Evolutionary conservation across 352 stramenopile species (phyloP), one percentile per base, ranked within the genome.

Genomic region (Pythium biforme): DNA sequence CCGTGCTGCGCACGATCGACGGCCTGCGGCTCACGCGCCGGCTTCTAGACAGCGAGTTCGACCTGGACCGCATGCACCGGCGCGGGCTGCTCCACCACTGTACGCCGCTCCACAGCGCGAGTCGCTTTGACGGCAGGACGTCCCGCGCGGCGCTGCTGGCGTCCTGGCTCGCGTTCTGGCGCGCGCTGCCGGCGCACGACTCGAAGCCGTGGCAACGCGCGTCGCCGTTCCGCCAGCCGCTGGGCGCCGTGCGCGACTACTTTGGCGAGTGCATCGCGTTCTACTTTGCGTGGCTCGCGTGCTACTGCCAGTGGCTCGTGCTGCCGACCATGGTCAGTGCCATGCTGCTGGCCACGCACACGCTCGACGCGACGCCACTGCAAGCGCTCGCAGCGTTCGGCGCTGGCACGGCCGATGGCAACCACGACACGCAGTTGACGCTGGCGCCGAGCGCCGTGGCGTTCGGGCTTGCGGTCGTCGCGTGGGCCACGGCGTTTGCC

Each of bases 271-370:
- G 70, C 23, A 75, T 96, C 27, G 90, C 81, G 22, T 97, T 96
- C 51, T 97, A 97, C 78, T 97, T 97, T 73, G 90, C 90, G 17
- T 97, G 88, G 79, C 59, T 95, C 23, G 73, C 74, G 4, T 86
- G 88, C 39, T 97, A 96, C 73, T 88, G 73, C 2, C 78, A 86
- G 58, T 81, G 86, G 64, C 69, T 96, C 15, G n/a, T 81, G 0
- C 10, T 80, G 0, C 84, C 89, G 22, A 74, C 74, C 8, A 4
- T 87, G 27, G 62, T 64, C 14, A 74, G 72, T 2, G 41, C 75
- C 8, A 31, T 64, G 15, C 50, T 90, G 20, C 59, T 79, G 20
- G 40, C 39, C 7, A 59, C 61, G 9, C 46, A 46, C 9, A 49
- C 43, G 9, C 33, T 68, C 12, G 46, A 68, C 29, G 26, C 20